phyloP scores from a whole-genome alignment of 345 rosid species.

The Salix viminalis region DNA sequence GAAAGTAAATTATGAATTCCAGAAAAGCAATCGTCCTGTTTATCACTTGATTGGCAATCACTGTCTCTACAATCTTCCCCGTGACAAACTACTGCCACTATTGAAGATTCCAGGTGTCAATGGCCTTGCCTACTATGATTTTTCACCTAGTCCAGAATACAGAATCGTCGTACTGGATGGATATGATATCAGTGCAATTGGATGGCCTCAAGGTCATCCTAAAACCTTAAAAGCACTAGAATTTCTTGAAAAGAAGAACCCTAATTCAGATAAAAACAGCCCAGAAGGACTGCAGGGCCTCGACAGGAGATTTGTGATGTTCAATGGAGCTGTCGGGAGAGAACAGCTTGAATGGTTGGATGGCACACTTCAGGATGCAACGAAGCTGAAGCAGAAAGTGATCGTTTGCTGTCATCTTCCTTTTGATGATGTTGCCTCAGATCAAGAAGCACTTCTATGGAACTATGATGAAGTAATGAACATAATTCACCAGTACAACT shows the following conservation, averaged over 20 bases:
- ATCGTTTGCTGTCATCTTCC: slow-evolving; percentile 86
- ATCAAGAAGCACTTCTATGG: slow-evolving; percentile 67
- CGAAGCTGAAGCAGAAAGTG: slow-evolving; percentile 57
- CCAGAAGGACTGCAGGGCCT: slow-evolving; percentile 62
- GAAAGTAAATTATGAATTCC: slow-evolving; percentile 50
- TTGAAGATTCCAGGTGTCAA: slow-evolving; percentile 51
- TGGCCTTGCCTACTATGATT: slow-evolving; percentile 71
- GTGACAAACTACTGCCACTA: slow-evolving; percentile 63
- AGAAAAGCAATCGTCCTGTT: slow-evolving; percentile 60
- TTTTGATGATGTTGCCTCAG: slow-evolving; percentile 54
- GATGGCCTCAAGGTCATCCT: slow-evolving; percentile 78
- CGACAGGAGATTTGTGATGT: slow-evolving; percentile 81
- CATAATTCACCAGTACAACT: slow-evolving; percentile 54
- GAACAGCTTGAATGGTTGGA: slow-evolving; percentile 76
- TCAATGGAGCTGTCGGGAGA: slow-evolving; percentile 84
- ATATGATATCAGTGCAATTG: slow-evolving; percentile 80
- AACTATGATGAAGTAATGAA: slow-evolving; percentile 78
- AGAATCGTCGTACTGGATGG: slow-evolving; percentile 81
- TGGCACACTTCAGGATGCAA: slow-evolving; percentile 59
- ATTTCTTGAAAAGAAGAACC: slow-evolving; percentile 63
- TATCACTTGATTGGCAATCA: slow-evolving; percentile 95
- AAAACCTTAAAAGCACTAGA: slow-evolving; percentile 59
- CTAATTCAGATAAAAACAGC: slow-evolving; percentile 76
- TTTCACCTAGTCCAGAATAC: slow-evolving; percentile 63
- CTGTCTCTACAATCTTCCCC: slow-evolving; percentile 92